Evolutionary conservation across 805 yeast genomes (phyloP).

Genomic region (Ogataea wickerhamii): DNA sequence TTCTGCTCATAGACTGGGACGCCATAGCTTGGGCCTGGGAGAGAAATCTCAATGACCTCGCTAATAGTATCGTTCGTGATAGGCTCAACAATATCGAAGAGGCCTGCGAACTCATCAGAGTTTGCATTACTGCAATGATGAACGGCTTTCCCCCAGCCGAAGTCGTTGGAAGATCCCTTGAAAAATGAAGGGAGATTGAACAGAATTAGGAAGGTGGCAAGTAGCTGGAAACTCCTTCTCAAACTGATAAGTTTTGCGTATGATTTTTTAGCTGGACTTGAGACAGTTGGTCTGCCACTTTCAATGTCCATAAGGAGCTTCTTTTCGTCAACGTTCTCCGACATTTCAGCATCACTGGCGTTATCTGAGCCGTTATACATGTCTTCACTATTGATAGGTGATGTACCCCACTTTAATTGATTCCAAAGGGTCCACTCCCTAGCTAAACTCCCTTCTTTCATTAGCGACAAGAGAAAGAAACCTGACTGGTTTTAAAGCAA

Average conservation of each 20-base stretch:
- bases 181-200: neutral
- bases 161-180: neutral
- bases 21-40: conserved; percentile 30
- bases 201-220: too few relatives aligned
- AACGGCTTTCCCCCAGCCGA: too few relatives aligned
- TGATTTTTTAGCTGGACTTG: too few relatives aligned
- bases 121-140: neutral
- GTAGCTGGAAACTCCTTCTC: too few relatives aligned
- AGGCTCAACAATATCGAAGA: neutral
- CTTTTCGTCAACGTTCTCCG: conserved; percentile 2
- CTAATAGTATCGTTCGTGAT: conserved; percentile 2
- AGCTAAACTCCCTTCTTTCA: conserved; percentile 27
- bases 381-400: neutral
- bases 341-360: neutral
- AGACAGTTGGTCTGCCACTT: neutral
- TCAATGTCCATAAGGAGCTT: conserved; percentile 1
- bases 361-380: neutral
- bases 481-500: too few relatives aligned
- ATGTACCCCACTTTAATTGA: conserved; percentile 18
- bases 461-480: conserved; percentile 5
- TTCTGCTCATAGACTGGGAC: conserved; percentile 38
- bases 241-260: too few relatives aligned
- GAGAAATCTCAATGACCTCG: conserved; percentile 32
- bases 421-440: conserved; percentile 36
- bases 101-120: neutral